phyloP scores from a whole-genome alignment of 148 eudicot genomes.

The Beta vulgaris region DNA sequence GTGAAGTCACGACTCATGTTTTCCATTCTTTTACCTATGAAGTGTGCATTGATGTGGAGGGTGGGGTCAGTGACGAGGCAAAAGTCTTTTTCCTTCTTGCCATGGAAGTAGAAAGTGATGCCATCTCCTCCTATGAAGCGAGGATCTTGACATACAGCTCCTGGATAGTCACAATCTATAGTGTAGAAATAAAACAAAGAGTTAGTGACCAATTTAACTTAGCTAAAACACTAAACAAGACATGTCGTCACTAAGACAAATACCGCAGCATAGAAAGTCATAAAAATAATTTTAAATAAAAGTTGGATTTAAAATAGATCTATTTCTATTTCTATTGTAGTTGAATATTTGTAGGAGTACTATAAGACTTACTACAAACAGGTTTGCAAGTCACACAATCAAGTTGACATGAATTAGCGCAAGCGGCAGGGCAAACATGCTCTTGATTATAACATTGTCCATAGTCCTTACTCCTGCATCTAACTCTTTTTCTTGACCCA shows the following conservation, averaged over 20 bases:
- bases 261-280: too few relatives aligned
- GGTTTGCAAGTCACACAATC: constrained; percentile 43
- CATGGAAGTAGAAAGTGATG: constrained; percentile 55
- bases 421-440: constrained; percentile 34
- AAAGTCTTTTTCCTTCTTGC: constrained; percentile 43
- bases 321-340: neutral
- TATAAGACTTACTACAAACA: constrained; percentile 36
- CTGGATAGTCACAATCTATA: constrained; percentile 48
- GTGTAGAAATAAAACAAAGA: neutral
- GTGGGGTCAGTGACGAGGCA: constrained; percentile 46
- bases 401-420: constrained; percentile 39
- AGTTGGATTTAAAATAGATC: neutral
- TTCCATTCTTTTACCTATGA: constrained; percentile 37
- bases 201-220: neutral
- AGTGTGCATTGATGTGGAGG: constrained; percentile 56
- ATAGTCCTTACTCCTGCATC: constrained; percentile 33
- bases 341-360: neutral
- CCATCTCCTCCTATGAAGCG: constrained; percentile 54
- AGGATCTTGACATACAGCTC: constrained; percentile 57
- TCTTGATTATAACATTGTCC: constrained; percentile 34
- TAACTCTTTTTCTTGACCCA: constrained; percentile 35
- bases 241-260: too few relatives aligned
- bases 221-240: neutral
- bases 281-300: neutral
- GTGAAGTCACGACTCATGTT: constrained; percentile 49